Evolutionary conservation across 768 basidiomycete genomes (phyloP), one percentile per base, ranked within the genome.

Genomic region (Auriculariales sp.): DNA sequence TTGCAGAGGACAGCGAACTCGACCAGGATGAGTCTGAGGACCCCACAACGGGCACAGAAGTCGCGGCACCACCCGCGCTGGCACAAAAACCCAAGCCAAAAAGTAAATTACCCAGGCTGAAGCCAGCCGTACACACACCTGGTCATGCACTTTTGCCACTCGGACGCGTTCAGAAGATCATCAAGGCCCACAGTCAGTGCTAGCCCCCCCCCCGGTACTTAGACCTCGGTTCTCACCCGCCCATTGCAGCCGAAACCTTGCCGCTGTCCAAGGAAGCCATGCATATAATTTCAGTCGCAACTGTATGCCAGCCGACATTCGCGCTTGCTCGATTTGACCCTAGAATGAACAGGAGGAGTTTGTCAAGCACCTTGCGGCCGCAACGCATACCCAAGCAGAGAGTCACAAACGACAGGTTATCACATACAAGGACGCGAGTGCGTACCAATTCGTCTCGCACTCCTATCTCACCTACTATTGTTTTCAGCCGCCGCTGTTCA

Each of bases 401-500:
- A 67, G 71, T 15, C 75, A 79, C 46, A 70, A 72, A 51, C 72
- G 84, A 52, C 73, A 69, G 50, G 68, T 65, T 19, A 68, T 90
- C 10, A 72, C 74, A 48, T 86, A 89, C 55, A 69, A 71, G 33
- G 86, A 92, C 61, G 74, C 90, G 71, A 81, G 88, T 90, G 54
- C 50, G 35, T n/a, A 12, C 22, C 28, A 15, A 5, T 33, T 45
- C 24, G 33, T 19, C 36, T 25, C 27, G 14, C 32, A 12, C n/a
- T 15, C 15, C 5, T 39, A 33, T 22, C 32, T 28, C n/a, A 25
- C 19, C 32, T 47, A 11, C 25, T 49, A 19, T 25, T 9, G 4
- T 30, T 19, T 50, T 27, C 50, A 85, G 83, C 81, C 29, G 66
- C 67, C 31, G 73, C 79, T 5, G 73, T 75, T 3, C 69, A 72